Evolutionary conservation across 257 asterid species (phyloP), one percentile per base, ranked within the genome.

Genomic region (Verbena officinalis): DNA sequence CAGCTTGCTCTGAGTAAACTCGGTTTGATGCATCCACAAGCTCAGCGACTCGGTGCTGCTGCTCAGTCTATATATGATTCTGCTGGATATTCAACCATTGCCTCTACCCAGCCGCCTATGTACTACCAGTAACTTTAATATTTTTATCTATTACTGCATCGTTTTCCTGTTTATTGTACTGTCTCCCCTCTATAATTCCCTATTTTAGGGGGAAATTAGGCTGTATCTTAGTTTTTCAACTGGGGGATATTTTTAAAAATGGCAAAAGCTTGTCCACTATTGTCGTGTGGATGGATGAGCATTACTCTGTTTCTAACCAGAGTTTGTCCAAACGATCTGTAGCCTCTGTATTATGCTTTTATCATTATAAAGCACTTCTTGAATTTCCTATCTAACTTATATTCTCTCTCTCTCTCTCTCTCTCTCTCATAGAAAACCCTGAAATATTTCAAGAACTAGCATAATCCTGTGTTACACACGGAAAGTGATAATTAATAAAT

Each of bases 1-100:
- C 92, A 85, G 65, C 70, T 85, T 61, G 89, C 88, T 44, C 52
- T 85, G 80, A 75, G 77, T 54, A 85, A 82, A 73, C 75, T 83
- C 79, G 84, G 80, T 46, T 74, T 84, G 65, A 75, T 90, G 86
- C 84, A 77, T 55, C 82, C 83, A 4, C 97, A 86, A 56, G 81
- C 77, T 14, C 96, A 83, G 64, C 84, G 86, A 42, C 77, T 87
- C 20, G 86, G 82, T 2, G 81, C 80, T 7, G 78, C 82, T 15
- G 69, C 64, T 55, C 96, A 81, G 64, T 78, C 76, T 0, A 66
- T 87, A 50, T 83, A 84, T 23, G 88, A 81, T 48, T 2, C 33
- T 2, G 81, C 80, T 50, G 88, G 81, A 13, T 85, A 83, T 52
- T 71, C 84, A 0, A 52, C 75, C 74, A 70, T 75, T 5, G 70